Conservation (phyloP, 352 stramenopile species). For the Globisporangium cederbergense region DNA sequence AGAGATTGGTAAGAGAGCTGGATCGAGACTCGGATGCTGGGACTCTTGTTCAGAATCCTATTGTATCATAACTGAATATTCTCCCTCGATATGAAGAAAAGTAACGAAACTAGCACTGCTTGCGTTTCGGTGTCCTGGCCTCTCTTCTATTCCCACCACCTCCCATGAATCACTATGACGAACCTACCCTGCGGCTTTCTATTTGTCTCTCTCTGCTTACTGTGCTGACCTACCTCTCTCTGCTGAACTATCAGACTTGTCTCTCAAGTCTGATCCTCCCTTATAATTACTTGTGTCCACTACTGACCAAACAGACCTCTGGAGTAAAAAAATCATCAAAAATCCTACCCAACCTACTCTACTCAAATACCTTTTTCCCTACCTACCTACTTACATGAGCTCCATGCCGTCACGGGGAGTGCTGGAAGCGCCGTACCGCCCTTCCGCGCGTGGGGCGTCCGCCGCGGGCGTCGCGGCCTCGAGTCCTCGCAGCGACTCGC, state of each 20-base stretch:
- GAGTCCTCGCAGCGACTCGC: slow-evolving; percentile 12
- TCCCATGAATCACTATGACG: not conserved
- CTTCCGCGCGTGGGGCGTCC: not conserved
- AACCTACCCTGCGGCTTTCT: not conserved
- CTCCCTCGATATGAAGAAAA: not conserved
- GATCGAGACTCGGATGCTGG: not conserved
- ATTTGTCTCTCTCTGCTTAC: not conserved
- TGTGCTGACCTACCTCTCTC: not conserved
- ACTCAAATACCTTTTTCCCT: not conserved
- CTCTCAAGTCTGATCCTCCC: not conserved
- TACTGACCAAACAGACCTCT: not conserved
- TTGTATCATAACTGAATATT: slow-evolving; percentile 13
- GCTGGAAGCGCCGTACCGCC: slow-evolving; percentile 4
- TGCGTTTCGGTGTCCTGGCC: not conserved
- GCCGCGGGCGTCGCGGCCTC: slow-evolving; percentile 31
- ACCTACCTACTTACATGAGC: not conserved
- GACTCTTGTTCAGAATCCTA: slow-evolving; percentile 6
- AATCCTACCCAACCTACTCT: slow-evolving; percentile 1
- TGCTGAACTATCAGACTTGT: not conserved
- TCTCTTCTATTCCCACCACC: not conserved
- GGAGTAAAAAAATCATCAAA: slow-evolving; percentile 1
- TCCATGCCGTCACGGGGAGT: slow-evolving; percentile 8
- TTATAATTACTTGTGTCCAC: not conserved
- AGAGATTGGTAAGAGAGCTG: not conserved
- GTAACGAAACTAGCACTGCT: not conserved